phyloP scores from a whole-genome alignment of 2,329 filamentous ascomycete species.

The Fusarium buxicola region DNA sequence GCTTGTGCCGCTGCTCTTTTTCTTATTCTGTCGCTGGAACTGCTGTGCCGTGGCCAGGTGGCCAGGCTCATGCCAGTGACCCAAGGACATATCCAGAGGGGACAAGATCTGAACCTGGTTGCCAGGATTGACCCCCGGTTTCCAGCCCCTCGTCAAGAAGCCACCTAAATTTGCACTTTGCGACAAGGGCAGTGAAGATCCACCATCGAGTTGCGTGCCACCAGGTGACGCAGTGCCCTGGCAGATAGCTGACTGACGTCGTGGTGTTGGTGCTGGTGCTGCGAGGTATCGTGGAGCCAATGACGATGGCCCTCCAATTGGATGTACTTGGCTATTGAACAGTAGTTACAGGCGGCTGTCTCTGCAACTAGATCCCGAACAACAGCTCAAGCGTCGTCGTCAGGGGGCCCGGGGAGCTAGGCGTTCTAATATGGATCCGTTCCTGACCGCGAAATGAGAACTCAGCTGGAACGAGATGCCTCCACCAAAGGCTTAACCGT shows the following conservation, averaged over 20 bases:
- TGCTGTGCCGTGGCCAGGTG: slow-evolving; percentile 6
- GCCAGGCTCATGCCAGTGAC: not conserved
- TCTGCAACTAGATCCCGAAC: slow-evolving; percentile 11
- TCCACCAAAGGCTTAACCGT: slow-evolving; percentile 33
- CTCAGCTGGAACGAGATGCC: slow-evolving; percentile 34
- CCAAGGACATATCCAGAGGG: slow-evolving; percentile 21
- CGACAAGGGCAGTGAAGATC: slow-evolving; percentile 21
- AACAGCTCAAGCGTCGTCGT: slow-evolving; percentile 13
- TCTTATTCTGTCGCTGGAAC: slow-evolving; percentile 21
- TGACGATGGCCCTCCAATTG: slow-evolving; percentile 16
- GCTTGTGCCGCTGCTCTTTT: slow-evolving; percentile 27
- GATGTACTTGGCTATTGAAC: slow-evolving; percentile 6
- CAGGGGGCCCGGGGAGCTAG: slow-evolving; percentile 25
- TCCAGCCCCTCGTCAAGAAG: slow-evolving; percentile 45
- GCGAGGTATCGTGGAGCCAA: slow-evolving; percentile 30
- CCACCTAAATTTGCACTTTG: slow-evolving; percentile 43
- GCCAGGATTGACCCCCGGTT: slow-evolving; percentile 24
- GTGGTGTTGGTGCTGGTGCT: no score
- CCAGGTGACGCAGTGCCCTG: slow-evolving; percentile 24
- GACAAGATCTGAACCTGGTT: slow-evolving; percentile 23
- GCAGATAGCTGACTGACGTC: slow-evolving; percentile 28
- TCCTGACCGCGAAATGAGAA: slow-evolving; percentile 32
- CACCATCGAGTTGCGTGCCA: slow-evolving; percentile 14
- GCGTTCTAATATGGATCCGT: slow-evolving; percentile 22
- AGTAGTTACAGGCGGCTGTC: slow-evolving; percentile 19